Evolutionary conservation across 306 rosid genomes (phyloP), one percentile per base, ranked within the genome.

Genomic region (Dalbergia cultrata): DNA sequence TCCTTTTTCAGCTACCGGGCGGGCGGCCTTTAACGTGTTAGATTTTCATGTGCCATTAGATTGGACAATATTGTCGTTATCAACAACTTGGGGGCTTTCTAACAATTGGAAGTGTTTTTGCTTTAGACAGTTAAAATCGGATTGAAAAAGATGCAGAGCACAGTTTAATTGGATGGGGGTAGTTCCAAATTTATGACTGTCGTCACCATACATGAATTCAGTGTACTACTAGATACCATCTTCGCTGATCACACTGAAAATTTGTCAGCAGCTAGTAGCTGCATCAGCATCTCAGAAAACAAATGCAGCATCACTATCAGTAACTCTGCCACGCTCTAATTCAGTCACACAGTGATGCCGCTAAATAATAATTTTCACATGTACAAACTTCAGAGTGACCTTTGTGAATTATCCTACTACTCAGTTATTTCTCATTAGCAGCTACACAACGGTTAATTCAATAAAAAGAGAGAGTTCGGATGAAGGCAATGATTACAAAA

Each of bases 141-240:
- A 47, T 47, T 12, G 53, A 62, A 75, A 26, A 19, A n/a, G 34
- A 18, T 16, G 61, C 80, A 45, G 35, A 62, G 10, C 19, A 4
- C 9, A 9, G 13, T 12, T 41, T 14, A 12, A 14, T 43, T 58
- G 22, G 17, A 73, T 73, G 43, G 68, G 57, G 78, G 6, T 26
- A 22, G 79, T 44, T 75, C 49, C 21, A 75, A 62, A 61, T 61
- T 75, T 31, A 61, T 58, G 70, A 31, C 8, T 14, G 1, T 17
- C 13, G 37, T 63, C 22, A 50, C 22, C 16, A 33, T 63, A 4
- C 12, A 19, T 75, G 62, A 75, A 75, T n/a, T 66, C 17, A 52
- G 7, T 35, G 53, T 11, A 22, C 59, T 16, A 3, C 58, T 14
- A 13, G 11, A 43, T 3, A 14, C 16, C 17, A 0, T 21, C n/a